Base-by-base conservation (phyloP, 2,329 filamentous ascomycete genomes). In the Periconia macrospinosa region DNA sequence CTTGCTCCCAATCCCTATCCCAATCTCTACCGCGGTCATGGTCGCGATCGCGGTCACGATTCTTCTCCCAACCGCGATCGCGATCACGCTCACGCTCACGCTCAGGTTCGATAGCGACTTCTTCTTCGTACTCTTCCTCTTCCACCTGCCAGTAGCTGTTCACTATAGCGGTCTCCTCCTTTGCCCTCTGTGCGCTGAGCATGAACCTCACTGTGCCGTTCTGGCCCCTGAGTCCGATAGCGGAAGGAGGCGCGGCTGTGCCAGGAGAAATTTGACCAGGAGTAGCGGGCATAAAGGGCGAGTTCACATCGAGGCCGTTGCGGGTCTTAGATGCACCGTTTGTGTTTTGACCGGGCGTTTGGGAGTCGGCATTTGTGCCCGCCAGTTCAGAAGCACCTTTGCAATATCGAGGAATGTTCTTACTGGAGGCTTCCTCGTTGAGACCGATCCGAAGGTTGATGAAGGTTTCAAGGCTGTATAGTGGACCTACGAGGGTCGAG, bases 181-280 rank as follows among this genome's bases (percentile, higher is more conserved):
- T 82, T 1, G 92, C 92, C 47, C 88, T 83, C 50, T 88, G 87
- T 0, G 87, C 85, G 59, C 96, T 90, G 46, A 97, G 87, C 74
- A 97, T 91, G 72, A 96, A 97, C 7, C 94, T 85, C 60, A 95
- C 86, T 0, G 93, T 96, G 7, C 89, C 89, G 19, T 91, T 88
- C 30, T 79, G 75, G 7, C 80, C 78, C 66, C 77, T 33, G 65
- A 70, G 56, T 14, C 71, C 68, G 30, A 69, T 68, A 14, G 67
- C 57, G 63, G 73, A 58, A 65, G 75, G 61, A 14, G 63, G 45
- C 33, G 62, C 52, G 3, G 23, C 41, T 20, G 54, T 59, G 30
- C 58, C 58, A 14, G 75, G 75, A 49, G 68, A 79, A 62, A 74
- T 78, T 57, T 66, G 75, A 55, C 71, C 76, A 54, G 72, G 81